Base-by-base conservation (phyloP, 2,329 filamentous ascomycete genomes). In the Cercospora zeae-maydis region DNA sequence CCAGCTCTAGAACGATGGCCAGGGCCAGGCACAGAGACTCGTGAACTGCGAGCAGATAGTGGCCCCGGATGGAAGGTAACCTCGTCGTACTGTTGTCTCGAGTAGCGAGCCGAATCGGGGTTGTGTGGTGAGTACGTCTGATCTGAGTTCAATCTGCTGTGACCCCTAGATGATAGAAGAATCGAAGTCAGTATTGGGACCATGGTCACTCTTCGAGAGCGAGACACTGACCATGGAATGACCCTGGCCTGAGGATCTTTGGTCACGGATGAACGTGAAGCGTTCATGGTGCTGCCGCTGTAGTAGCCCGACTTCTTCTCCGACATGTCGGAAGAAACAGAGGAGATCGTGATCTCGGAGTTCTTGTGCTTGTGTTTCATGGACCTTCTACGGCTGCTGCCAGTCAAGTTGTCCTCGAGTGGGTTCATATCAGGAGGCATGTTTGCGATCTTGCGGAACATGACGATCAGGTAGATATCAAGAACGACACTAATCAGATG, bases 361-460 rank as follows among this genome's bases (percentile, higher is more conserved):
- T 84, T 86, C 74, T 90, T 93, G 72, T 89, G 86, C 80, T 92
- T 93, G 78, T 96, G 92, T 70, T 80, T 76, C 68, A 75, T 73
- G 78, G 81, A 62, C 77, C 79, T 71, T n/a, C 59, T 47, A 11
- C 66, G 64, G 21, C 54, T 66, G 24, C 88, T 85, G 10, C 91
- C 87, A 1, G 92, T 97, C 62, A 96, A 79, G 71, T 93, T 88
- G 68, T 90, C 86, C 74, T 97, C 93, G 13, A 98, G 82, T 1
- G 93, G 93, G 74, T 98, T 98, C 90, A 96, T 92, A 73, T 98
- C 93, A 0, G 93, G 93, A 5, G 93, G 93, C 75, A 97, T 83
- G 19, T 83, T 81, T 4, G 87, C 82, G 71, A 98, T 97, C 72
- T 90, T 89, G 42, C 88, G 86, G 84, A 97, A 98, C 69, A 89